phyloP scores from a whole-genome alignment of 176 grass and related monocot species.

The Cenchrus fungigraminus region DNA sequence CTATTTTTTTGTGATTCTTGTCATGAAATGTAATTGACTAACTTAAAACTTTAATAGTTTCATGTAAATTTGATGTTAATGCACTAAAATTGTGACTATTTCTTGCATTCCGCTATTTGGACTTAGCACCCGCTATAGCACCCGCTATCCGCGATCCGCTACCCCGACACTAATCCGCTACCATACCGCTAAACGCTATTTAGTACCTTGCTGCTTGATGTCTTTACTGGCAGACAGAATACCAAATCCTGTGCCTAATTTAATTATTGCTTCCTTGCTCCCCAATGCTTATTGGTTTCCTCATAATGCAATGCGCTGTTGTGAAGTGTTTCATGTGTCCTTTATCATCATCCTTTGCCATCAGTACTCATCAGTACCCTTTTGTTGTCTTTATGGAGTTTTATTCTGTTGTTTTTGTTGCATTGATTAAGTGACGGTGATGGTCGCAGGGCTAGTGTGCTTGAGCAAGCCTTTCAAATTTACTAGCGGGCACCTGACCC shows the following conservation, averaged over 20 bases:
- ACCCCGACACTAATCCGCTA: too few species aligned
- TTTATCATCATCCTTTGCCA: conserved; percentile 24
- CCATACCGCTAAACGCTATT: too few species aligned
- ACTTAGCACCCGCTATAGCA: too few species aligned
- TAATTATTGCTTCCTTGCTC: neutral
- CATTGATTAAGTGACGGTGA: conserved; percentile 55
- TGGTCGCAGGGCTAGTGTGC: conserved; percentile 66
- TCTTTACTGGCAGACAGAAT: neutral
- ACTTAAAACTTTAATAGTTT: too few species aligned
- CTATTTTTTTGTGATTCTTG: too few species aligned
- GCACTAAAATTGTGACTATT: too few species aligned
- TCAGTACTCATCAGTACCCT: neutral
- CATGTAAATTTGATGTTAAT: too few species aligned
- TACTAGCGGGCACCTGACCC: conserved; percentile 19
- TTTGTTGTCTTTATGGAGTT: neutral
- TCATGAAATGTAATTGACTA: too few species aligned
- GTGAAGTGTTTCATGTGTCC: neutral
- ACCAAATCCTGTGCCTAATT: neutral
- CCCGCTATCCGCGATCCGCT: too few species aligned
- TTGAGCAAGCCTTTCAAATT: conserved; percentile 49
- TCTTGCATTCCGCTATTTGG: too few species aligned
- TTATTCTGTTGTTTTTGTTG: conserved; percentile 36
- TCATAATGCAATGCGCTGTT: neutral
- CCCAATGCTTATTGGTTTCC: neutral
- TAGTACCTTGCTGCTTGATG: neutral